Evolutionary conservation across 345 rosid genomes (phyloP).

Genomic region (Punica granatum): DNA sequence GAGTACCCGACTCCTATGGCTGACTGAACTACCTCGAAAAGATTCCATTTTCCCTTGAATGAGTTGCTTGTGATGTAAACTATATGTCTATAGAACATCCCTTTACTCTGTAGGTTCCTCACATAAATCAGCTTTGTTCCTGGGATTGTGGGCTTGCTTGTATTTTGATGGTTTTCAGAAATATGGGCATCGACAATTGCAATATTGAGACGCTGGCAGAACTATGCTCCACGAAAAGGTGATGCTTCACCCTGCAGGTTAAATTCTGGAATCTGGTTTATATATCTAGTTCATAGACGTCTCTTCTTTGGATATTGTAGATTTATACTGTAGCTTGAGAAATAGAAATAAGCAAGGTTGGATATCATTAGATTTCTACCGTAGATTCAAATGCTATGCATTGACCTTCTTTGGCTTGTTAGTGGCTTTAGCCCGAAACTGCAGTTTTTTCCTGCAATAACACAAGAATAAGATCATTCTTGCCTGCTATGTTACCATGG

Average conservation of each 20-base stretch:
- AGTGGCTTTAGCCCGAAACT: neutral
- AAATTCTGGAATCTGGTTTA: neutral
- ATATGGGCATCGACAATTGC: constrained; percentile 52
- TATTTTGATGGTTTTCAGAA: constrained; percentile 72
- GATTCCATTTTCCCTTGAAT: neutral
- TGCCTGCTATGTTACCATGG: neutral
- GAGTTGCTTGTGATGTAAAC: neutral
- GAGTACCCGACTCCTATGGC: constrained; percentile 13
- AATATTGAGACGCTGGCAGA: constrained; percentile 51
- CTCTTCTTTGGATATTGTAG: neutral
- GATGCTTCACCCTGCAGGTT: constrained; percentile 4
- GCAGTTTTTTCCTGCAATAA: neutral
- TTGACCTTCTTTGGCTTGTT: neutral
- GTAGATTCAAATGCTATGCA: neutral
- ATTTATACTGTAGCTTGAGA: neutral
- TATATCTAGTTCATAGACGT: too few species aligned
- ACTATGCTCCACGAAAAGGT: constrained; percentile 79
- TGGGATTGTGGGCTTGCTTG: constrained; percentile 99
- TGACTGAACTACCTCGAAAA: neutral
- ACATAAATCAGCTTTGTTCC: constrained; percentile 61
- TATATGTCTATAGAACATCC: neutral
- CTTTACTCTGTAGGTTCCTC: constrained; percentile 52
- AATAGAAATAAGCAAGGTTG: neutral
- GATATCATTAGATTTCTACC: neutral
- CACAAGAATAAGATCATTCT: neutral